Conservation (phyloP, 2,329 filamentous ascomycete genomes). For the Fusarium sp. region DNA sequence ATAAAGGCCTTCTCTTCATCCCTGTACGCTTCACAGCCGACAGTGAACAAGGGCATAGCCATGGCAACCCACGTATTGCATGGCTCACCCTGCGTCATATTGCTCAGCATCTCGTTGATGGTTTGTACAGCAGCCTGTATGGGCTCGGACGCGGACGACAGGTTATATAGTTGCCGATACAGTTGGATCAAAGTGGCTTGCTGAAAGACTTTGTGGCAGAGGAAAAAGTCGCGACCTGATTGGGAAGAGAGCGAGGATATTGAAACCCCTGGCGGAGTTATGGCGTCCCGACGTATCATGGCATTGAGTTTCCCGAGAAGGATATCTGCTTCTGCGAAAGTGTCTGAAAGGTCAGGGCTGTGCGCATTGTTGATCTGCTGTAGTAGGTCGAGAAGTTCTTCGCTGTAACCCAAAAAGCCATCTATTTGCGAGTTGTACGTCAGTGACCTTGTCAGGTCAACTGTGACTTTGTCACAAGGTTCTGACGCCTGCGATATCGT, state of each 20-base stretch:
- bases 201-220: constrained; percentile 45
- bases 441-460: fast-evolving
- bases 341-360: not conserved
- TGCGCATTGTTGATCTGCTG: constrained; percentile 37
- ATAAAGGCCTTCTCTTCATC: constrained; percentile 37
- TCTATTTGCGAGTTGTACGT: constrained; percentile 33
- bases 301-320: constrained; percentile 40
- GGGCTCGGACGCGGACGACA: constrained; percentile 28
- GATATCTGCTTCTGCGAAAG: constrained; percentile 22
- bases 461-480: fast-evolving
- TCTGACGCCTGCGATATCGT: not conserved
- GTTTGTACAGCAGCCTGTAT: constrained; percentile 35
- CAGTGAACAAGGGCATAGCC: constrained; percentile 47
- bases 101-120: constrained; percentile 40
- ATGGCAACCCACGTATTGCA: constrained; percentile 49
- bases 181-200: constrained; percentile 45
- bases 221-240: constrained; percentile 39
- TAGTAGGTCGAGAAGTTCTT: constrained; percentile 43
- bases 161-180: constrained; percentile 39
- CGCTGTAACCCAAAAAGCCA: constrained; percentile 47
- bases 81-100: constrained; percentile 46
- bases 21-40: constrained; percentile 44
- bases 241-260: constrained; percentile 42
- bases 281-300: constrained; percentile 43
- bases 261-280: constrained; percentile 27